These are phyloP conservation scores for Triglochin maritima DNA, from an alignment of 106 monocot species.

Conservation along the genomic window DNA sequence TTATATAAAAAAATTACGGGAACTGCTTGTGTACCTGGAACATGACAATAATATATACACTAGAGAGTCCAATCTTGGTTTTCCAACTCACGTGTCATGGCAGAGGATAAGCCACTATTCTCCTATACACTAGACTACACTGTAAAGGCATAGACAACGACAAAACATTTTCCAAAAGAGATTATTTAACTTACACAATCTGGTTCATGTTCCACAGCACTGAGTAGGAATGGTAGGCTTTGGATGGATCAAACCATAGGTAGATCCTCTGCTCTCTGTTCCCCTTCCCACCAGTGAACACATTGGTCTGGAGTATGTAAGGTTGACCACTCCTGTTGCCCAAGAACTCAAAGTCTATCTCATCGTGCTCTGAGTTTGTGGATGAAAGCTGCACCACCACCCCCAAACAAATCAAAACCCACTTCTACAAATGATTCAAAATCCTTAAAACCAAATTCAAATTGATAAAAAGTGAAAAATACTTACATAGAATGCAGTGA, in stretches of 20 bases:
- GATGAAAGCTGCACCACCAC: constrained; percentile 3
- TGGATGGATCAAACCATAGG: constrained; percentile 26
- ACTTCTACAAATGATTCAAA: not conserved
- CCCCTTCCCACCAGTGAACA: constrained; percentile 14
- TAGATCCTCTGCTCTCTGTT: constrained; percentile 20
- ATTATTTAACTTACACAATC: constrained; percentile 3
- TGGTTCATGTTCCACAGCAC: constrained; percentile 18
- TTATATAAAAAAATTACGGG: too few relatives aligned
- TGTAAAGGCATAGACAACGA: too few relatives aligned
- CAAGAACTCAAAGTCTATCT: constrained; percentile 27
- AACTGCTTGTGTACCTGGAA: too few relatives aligned
- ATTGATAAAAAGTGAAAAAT: too few relatives aligned
- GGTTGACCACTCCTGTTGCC: constrained; percentile 17
- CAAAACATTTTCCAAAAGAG: not conserved
- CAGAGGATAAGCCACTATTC: too few relatives aligned
- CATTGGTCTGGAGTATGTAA: constrained; percentile 17
- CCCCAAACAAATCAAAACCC: not conserved
- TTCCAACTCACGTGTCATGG: too few relatives aligned
- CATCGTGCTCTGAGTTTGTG: constrained; percentile 10
- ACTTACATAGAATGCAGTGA: constrained; percentile 41
- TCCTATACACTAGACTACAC: too few relatives aligned
- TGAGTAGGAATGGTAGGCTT: constrained; percentile 17
- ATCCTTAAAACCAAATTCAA: not conserved
- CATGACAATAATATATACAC: too few relatives aligned
- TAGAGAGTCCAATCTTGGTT: too few relatives aligned